Base-by-base conservation (phyloP, 2,329 filamentous ascomycete species). In the Nemania sp. region DNA sequence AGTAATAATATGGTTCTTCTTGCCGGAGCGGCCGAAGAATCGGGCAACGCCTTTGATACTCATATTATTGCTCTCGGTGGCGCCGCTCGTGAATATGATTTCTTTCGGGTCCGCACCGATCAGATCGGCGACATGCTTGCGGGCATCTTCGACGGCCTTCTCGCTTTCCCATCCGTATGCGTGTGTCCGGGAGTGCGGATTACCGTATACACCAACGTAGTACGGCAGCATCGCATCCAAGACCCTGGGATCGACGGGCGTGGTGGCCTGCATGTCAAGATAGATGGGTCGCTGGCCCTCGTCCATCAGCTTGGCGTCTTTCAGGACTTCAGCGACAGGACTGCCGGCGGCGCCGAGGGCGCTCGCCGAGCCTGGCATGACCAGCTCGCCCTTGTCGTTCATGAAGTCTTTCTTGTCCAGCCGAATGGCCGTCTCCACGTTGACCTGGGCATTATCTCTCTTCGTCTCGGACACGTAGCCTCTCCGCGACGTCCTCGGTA, bases 31-130 rank as follows among this genome's bases (percentile, higher is more conserved):
- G 67, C 92, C 92, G 75, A 97, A 97, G 79, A 99, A 99, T 65
- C 94, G 86, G 18, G 95, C 93, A 9, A 99, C 94, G 65, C 95
- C 95, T 80, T 99, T 99, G 80, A 99, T 92, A 77, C 92, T 97
- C 95, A 99, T 99, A 73, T 99, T 99, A 79, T 99, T 99, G 74
- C 92, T 97, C 80, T 99, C 95, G 0, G 95, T 99, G 15, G 95
- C 95, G 57, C 95, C 95, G 71, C 93, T 97, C 6, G 95, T 99
- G 79, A 99, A 98, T 71, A 99, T 96, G 67, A 99, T 98, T 75
- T 99, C 95, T 78, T 99, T 99, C 5, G 95, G 82, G 74, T 99
- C 92, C 29, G 95, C 95, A 25, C 94, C 94, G 67, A 99, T 95
- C 57, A 99, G 84, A 40, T 83, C 83, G 2, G 95, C 95, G 66